Evolutionary conservation across 2,329 filamentous ascomycete genomes (phyloP).

Genomic region (Fusarium chuoi): DNA sequence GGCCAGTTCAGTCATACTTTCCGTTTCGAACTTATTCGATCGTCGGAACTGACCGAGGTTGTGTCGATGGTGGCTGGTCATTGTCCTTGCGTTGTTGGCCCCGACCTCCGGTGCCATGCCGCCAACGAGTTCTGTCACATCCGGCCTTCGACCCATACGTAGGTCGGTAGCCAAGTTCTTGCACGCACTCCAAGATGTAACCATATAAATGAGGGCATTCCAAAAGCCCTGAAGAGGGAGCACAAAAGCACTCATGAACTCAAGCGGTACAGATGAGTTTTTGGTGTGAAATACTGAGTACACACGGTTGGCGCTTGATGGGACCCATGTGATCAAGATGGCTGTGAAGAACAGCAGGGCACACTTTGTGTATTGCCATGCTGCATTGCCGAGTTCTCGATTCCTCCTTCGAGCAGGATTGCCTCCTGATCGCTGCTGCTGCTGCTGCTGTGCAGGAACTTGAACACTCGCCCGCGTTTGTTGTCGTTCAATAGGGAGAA

Average conservation of each 20-base stretch:
- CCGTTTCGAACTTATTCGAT: slow-evolving; percentile 56
- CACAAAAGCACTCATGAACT: slow-evolving; percentile 77
- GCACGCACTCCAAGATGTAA: slow-evolving; percentile 74
- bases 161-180: slow-evolving; percentile 58
- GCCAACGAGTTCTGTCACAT: slow-evolving; percentile 50
- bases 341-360: slow-evolving; percentile 77
- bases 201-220: slow-evolving; percentile 82
- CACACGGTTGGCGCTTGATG: slow-evolving; percentile 79
- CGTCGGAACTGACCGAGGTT: slow-evolving; percentile 48
- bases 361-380: slow-evolving; percentile 77
- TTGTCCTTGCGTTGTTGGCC: not conserved
- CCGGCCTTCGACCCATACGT: slow-evolving; percentile 41
- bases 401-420: slow-evolving; percentile 51
- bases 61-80: slow-evolving; percentile 30
- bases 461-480: slow-evolving; percentile 18
- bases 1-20: slow-evolving; percentile 63
- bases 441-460: slow-evolving; percentile 17
- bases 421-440: slow-evolving; percentile 36
- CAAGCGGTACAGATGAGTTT: slow-evolving; percentile 65
- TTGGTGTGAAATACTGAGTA: slow-evolving; percentile 72
- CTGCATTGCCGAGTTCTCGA: slow-evolving; percentile 69
- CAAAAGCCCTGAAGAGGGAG: slow-evolving; percentile 86
- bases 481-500: slow-evolving; percentile 42
- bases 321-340: slow-evolving; percentile 79
- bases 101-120: slow-evolving; percentile 35